Percentiles rank a stretch among this genome's conserved stretches.
phyloP scores from a whole-genome alignment of 73 alveolate species.

The Paramecium biaurelia region DNA sequence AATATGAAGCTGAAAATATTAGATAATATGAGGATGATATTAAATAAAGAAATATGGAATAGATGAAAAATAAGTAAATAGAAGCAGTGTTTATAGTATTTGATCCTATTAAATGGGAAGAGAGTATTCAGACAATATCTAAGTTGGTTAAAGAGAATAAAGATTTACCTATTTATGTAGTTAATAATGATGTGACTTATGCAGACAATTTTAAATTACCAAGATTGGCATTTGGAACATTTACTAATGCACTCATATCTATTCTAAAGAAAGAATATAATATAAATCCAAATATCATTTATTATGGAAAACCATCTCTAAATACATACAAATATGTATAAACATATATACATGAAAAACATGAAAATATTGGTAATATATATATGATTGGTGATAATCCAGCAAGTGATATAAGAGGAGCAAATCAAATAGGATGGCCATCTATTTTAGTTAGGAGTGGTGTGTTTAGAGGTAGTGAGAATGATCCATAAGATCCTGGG shows the following conservation, averaged over 20 bases:
- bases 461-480: conserved; percentile 63
- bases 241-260: conserved; percentile 49
- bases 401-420: conserved; percentile 81
- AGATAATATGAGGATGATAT: conserved; percentile 49
- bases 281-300: conserved; percentile 45
- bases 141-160: conserved; percentile 7
- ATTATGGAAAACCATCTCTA: conserved; percentile 76
- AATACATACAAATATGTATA: conserved; percentile 74
- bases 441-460: conserved; percentile 80
- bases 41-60: conserved; percentile 54
- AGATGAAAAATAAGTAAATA: not conserved
- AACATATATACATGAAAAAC: not conserved
- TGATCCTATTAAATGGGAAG: conserved; percentile 64
- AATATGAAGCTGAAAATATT: not conserved
- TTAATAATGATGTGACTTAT: conserved; percentile 59
- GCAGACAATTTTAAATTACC: conserved; percentile 59
- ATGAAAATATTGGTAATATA: conserved; percentile 47
- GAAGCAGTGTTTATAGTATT: conserved; percentile 52
- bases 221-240: conserved; percentile 74
- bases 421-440: conserved; percentile 73
- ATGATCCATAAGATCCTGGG: conserved; percentile 74
- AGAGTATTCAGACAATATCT: not conserved
- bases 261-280: conserved; percentile 53
- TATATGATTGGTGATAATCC: conserved; percentile 84
- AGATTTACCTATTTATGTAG: conserved; percentile 49